Base-by-base conservation (phyloP, 164 flowering plant species). In the Platanus orientalis region DNA sequence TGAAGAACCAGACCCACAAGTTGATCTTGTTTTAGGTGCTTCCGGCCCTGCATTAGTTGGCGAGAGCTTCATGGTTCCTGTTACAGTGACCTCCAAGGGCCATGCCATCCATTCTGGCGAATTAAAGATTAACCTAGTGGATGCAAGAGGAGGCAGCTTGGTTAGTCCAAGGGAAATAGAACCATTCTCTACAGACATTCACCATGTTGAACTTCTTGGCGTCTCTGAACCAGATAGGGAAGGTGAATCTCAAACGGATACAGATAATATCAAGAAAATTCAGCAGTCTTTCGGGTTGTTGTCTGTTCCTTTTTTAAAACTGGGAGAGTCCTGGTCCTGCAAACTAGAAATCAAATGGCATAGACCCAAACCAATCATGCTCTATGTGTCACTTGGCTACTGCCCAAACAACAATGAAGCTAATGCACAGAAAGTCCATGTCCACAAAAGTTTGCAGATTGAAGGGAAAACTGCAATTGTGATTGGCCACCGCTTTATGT, bases 111-210 rank as follows among this genome's bases (percentile, higher is more conserved):
- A 73, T 65, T 83, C 83, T 32, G 99, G 96, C n/a, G 99, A 95
- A 70, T 74, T 95, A 75, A 95, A 95, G 73, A 85, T 95, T 58
- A 95, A 95, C 73, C 81, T 95, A 55, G 97, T 95, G 58, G 99
- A 95, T 76, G 81, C 85, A 21, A 83, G 74, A 75, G 98, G 96
- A 36, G 95, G 88, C 54, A 91, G 90, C 34, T 69, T 92, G 74
- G 80, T 83, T 48, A 95, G 96, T 79, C 99, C 97, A 34, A 85
- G 95, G 75, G 96, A 89, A 54, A 56, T 73, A 3, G 97, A 91
- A 61, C 73, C 95, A 4, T 76, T 69, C 47, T 76, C 92, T 12
- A 45, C 75, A 25, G 98, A 90, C 25, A 77, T 74, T 73, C 90
- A 83, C 73, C 92, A 92, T 69, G 99, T 95, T 39, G 96, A 92